Conservation (phyloP, 352 stramenopile species). For the Phytophthora sp. region DNA sequence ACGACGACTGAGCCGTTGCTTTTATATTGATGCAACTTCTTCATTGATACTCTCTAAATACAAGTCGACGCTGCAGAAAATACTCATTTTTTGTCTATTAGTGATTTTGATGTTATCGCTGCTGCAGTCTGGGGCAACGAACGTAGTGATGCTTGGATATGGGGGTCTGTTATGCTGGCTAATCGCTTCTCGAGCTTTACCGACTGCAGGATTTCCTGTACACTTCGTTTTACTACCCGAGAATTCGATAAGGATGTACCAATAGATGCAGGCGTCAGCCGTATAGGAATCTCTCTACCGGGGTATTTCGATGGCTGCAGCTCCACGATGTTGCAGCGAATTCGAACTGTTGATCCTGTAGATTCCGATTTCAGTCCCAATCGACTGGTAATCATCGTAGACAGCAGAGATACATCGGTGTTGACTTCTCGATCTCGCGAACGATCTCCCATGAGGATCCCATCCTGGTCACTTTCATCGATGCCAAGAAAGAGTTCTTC, state of each 20-base stretch:
- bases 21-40: too few relatives aligned
- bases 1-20: constrained; percentile 78
- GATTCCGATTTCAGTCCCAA: constrained; percentile 49
- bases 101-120: constrained; percentile 31
- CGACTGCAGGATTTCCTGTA: constrained; percentile 72
- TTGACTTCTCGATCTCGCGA: constrained; percentile 9
- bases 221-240: constrained; percentile 67
- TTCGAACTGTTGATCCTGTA: constrained; percentile 40
- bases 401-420: constrained; percentile 20
- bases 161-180: constrained; percentile 26
- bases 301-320: constrained; percentile 11
- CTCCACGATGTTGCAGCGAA: constrained; percentile 53
- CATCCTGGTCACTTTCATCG: constrained; percentile 28
- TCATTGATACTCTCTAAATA: too few relatives aligned
- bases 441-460: not conserved
- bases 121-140: constrained; percentile 3
- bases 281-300: not conserved
- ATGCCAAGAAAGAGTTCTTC: constrained; percentile 72
- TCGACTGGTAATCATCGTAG: constrained; percentile 34
- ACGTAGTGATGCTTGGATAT: constrained; percentile 15
- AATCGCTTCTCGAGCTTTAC: constrained; percentile 56
- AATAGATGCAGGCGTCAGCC: not conserved
- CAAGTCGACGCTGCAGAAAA: too few relatives aligned
- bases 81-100: constrained; percentile 41
- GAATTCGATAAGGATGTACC: constrained; percentile 4